These are phyloP conservation scores for Chaetomiaceae sp. DNA, from an alignment of 2,329 filamentous ascomycete genomes.

Conservation along the genomic window DNA sequence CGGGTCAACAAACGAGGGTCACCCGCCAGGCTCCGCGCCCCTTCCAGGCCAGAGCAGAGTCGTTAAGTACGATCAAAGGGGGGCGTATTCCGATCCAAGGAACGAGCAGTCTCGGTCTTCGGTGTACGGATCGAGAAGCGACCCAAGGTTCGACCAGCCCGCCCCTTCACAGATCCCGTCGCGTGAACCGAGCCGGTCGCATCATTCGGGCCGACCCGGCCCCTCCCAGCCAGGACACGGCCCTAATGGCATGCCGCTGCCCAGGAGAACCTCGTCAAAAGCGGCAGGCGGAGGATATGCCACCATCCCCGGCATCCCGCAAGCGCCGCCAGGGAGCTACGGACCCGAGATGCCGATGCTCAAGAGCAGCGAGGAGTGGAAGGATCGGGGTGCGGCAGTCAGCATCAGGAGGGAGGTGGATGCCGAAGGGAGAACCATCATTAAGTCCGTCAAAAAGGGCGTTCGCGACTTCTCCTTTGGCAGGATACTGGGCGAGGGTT, in stretches of 20 bases:
- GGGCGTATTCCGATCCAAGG: constrained; percentile 37
- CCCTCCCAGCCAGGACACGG: constrained; percentile 49
- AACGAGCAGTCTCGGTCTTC: constrained; percentile 57
- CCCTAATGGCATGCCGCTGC: constrained; percentile 64
- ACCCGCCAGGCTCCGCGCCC: constrained; percentile 29
- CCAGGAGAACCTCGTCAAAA: constrained; percentile 72
- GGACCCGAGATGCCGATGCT: constrained; percentile 41
- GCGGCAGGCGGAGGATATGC: constrained; percentile 58
- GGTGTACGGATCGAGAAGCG: constrained; percentile 53
- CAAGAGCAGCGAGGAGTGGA: constrained; percentile 83
- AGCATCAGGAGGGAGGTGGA: constrained; percentile 79
- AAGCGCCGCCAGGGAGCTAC: constrained; percentile 33
- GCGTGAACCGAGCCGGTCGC: constrained; percentile 64
- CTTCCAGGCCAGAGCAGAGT: constrained; percentile 18
- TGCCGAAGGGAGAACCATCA: constrained; percentile 73
- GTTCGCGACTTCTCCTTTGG: constrained; percentile 97
- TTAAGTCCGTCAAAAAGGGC: constrained; percentile 88
- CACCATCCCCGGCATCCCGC: constrained; percentile 42
- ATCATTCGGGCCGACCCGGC: constrained; percentile 55
- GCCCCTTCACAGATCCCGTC: constrained; percentile 59
- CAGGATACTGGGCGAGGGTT: constrained; percentile 85
- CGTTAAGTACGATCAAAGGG: constrained; percentile 31
- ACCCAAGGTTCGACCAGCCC: constrained; percentile 57
- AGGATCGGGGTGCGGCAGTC: constrained; percentile 88
- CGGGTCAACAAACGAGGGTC: constrained; percentile 14